These are phyloP conservation scores for Helotiales sp. DNA, from an alignment of 2,329 filamentous ascomycete species.

Conservation along the genomic window DNA sequence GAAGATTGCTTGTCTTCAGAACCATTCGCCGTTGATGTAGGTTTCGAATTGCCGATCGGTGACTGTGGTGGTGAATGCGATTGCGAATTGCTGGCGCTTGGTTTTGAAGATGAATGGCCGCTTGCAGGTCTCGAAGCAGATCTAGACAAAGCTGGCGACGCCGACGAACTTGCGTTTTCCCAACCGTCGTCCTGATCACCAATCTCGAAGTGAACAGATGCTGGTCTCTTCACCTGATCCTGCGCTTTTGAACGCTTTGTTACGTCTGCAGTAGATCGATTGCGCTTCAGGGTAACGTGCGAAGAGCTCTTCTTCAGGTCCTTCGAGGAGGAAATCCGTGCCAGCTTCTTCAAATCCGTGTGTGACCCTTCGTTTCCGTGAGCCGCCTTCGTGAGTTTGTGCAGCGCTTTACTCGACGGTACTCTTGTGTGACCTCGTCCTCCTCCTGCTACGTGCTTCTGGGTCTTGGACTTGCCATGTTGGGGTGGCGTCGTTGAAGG, in stretches of 20 bases:
- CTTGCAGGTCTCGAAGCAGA: constrained; percentile 47
- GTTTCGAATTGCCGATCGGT: background rate
- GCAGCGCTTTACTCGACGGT: constrained; percentile 39
- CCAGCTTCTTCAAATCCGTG: constrained; percentile 39
- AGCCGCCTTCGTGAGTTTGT: constrained; percentile 37
- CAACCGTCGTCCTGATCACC: constrained; percentile 64
- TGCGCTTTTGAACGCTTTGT: constrained; percentile 54
- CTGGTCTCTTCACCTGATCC: constrained; percentile 57
- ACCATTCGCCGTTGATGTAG: constrained; percentile 25
- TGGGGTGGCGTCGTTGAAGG: constrained; percentile 37
- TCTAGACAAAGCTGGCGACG: constrained; percentile 62
- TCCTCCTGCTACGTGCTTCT: constrained; percentile 41
- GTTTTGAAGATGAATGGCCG: constrained; percentile 53
- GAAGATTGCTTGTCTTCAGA: constrained; percentile 43
- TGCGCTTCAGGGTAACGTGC: constrained; percentile 61
- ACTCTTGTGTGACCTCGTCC: constrained; percentile 37
- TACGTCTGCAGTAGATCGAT: constrained; percentile 63
- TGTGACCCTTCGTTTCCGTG: constrained; percentile 37
- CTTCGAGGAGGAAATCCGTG: constrained; percentile 38
- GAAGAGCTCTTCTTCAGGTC: constrained; percentile 57
- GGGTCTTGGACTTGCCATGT: constrained; percentile 37
- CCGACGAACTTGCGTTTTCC: constrained; percentile 69
- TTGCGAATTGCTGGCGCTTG: constrained; percentile 42
- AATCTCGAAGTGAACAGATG: constrained; percentile 67
- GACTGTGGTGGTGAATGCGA: constrained; percentile 40